Base-by-base conservation (phyloP, 768 basidiomycete genomes). In the Psilocybe cyanescens region DNA sequence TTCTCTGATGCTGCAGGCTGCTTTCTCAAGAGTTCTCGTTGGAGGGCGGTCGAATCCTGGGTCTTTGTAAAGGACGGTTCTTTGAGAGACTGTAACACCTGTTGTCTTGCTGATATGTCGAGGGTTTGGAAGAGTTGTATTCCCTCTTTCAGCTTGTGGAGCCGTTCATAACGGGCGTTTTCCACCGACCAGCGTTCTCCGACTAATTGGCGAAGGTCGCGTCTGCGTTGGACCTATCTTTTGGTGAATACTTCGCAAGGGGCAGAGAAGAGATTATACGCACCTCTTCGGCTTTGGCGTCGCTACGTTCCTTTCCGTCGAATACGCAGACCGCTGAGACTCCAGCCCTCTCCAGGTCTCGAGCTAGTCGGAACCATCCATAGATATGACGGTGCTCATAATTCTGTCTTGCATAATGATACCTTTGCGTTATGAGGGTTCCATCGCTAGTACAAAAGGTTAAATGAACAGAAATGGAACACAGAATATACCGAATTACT, bases 341-440 rank as follows among this genome's bases (percentile, higher is more conserved):
- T 12, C 77, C 78, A 30, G 79, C 72, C 14, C 85, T 83, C 53
- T 78, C 78, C 33, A 94, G 75, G 64, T 94, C 91, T 48, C 78
- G 76, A 5, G 86, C 76, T 35, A 94, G 79, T 37, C 83, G 81
- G 68, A 90, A 89, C 93, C 93, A 95, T 17, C 91, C 88, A 3
- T 91, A 74, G 19, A 94, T 80, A 72, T 95, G 93, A 31, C 88
- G 83, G 65, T 86, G 79, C 0, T 75, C 77, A 68, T 92, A 86
- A 1, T 87, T 86, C 55, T 80, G 74, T 12, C 81, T 87, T 0
- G 87, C 82, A 72, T 88, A 95, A 69, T 94, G 90, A 48, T 94
- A 80, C 24, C 92, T 85, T 69, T 92, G 91, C 0, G 92, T 95
- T 68, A 95, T 82, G 59, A 95, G 87, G 6, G 92, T 95, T 49